Conservation (phyloP, 163 green algal genomes). For the Chlamydomonas reinhardtii region DNA sequence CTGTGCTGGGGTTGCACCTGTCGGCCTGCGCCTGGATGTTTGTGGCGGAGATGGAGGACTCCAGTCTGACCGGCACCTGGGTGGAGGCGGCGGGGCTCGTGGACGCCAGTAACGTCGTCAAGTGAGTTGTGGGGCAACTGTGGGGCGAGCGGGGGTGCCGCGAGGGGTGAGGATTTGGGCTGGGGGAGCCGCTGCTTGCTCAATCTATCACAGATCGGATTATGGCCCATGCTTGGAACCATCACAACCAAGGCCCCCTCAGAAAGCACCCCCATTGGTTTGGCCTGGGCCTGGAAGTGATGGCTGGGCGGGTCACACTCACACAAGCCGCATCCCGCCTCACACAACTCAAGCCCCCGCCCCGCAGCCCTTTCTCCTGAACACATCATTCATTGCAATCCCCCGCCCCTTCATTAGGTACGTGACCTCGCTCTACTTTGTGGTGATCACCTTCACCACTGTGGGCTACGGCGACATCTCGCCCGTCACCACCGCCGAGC, state of each 20-base stretch:
- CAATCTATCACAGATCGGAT: too few species aligned
- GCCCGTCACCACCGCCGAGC: slow-evolving; percentile 56
- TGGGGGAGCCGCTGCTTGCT: background rate
- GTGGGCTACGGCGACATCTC: slow-evolving; percentile 67
- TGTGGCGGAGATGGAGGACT: background rate
- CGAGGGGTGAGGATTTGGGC: background rate
- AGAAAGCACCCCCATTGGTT: too few species aligned
- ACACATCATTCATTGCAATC: too few species aligned
- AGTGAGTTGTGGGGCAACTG: background rate
- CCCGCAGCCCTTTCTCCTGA: too few species aligned
- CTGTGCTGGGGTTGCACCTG: slow-evolving; percentile 20
- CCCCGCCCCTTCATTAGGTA: slow-evolving; percentile 37
- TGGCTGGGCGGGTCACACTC: too few species aligned
- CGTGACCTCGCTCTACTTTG: slow-evolving; percentile 65
- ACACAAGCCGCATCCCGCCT: background rate
- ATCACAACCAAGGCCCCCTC: too few species aligned
- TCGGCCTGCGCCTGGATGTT: slow-evolving; percentile 39
- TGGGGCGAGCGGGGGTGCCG: background rate
- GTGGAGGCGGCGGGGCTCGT: slow-evolving; percentile 16
- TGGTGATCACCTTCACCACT: slow-evolving; percentile 63
- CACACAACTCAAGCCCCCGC: background rate
- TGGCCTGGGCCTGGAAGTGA: too few species aligned
- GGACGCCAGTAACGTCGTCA: background rate
- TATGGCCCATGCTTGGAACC: too few species aligned
- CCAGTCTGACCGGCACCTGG: slow-evolving; percentile 13